phyloP scores from a whole-genome alignment of 345 rosid genomes.

The Nasturtium officinale region DNA sequence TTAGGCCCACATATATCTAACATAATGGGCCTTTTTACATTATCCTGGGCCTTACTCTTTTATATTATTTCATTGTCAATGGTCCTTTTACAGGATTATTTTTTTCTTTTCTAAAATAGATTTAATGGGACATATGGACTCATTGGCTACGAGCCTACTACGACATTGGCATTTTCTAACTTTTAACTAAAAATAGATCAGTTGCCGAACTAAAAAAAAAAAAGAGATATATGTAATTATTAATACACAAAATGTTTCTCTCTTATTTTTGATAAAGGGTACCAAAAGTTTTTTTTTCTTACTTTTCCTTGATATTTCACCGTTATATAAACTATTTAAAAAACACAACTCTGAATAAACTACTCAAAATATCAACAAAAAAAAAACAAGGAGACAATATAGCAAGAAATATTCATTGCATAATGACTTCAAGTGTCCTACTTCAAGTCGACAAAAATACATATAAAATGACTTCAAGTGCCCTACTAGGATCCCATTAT shows the following conservation, averaged over 20 bases:
- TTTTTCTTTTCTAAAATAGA: background rate
- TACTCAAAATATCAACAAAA: background rate
- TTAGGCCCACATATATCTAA: background rate
- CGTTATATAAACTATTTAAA: background rate
- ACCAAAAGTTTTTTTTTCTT: background rate
- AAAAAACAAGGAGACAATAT: background rate
- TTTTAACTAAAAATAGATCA: background rate
- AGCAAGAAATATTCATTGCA: constrained; percentile 10
- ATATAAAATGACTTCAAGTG: constrained; percentile 24
- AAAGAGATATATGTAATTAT: background rate
- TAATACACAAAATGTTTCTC: background rate
- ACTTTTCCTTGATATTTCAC: background rate
- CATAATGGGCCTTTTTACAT: constrained; percentile 1
- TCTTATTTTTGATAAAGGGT: background rate
- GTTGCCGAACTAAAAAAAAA: too few relatives aligned
- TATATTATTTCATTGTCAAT: background rate
- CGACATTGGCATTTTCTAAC: background rate
- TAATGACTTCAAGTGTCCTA: constrained; percentile 17
- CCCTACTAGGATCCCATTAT: constrained; percentile 26
- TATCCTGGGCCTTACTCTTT: background rate
- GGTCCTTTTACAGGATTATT: background rate
- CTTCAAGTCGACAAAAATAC: too few relatives aligned
- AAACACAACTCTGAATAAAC: background rate
- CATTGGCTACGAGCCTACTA: too few relatives aligned
- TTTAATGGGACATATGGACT: background rate